A percentile compares a stretch with the other conserved stretches of the same genome.
phyloP scores from a whole-genome alignment of 192 early-diverging fungal species.

The Linnemannia hyalina region DNA sequence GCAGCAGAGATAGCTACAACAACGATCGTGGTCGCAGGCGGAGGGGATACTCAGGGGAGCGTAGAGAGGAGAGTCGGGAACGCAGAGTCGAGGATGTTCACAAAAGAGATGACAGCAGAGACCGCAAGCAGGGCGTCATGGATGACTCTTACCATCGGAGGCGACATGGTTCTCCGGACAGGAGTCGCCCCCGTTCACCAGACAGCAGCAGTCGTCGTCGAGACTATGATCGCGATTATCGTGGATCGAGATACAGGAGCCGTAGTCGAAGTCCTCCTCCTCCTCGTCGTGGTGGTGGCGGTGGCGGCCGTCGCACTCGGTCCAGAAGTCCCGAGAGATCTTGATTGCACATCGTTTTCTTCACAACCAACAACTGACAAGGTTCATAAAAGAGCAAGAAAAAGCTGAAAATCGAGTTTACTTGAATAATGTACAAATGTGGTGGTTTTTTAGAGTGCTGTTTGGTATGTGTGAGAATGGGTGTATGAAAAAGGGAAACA shows the following conservation, averaged over 20 bases:
- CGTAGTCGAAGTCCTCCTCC: slow-evolving; percentile 13
- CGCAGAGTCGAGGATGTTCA: neutral
- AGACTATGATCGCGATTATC: neutral
- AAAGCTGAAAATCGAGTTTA: neutral
- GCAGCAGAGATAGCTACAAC: neutral
- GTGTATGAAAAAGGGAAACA: neutral
- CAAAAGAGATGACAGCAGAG: slow-evolving; percentile 10
- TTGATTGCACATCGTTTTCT: neutral
- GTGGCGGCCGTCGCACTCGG: neutral
- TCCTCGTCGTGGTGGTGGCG: neutral
- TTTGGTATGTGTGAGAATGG: neutral
- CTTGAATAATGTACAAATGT: neutral
- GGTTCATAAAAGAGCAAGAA: neutral
- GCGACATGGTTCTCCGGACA: slow-evolving; percentile 11
- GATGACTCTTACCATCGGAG: no score
- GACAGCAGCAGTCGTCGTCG: slow-evolving; percentile 14
- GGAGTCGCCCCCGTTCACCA: neutral
- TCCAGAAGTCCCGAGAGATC: slow-evolving; percentile 19
- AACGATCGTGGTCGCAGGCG: neutral
- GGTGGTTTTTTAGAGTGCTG: neutral
- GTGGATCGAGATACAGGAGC: slow-evolving; percentile 17
- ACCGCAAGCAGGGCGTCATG: no score
- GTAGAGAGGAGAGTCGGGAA: slow-evolving; percentile 12
- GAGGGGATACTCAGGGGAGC: slow-evolving; percentile 10
- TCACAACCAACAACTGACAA: neutral